A percentile compares a stretch with the other conserved stretches of the same genome.
These are phyloP conservation scores for Talaromyces albobiverticillius DNA, from an alignment of 2,329 filamentous ascomycete species.

Conservation along the genomic window DNA sequence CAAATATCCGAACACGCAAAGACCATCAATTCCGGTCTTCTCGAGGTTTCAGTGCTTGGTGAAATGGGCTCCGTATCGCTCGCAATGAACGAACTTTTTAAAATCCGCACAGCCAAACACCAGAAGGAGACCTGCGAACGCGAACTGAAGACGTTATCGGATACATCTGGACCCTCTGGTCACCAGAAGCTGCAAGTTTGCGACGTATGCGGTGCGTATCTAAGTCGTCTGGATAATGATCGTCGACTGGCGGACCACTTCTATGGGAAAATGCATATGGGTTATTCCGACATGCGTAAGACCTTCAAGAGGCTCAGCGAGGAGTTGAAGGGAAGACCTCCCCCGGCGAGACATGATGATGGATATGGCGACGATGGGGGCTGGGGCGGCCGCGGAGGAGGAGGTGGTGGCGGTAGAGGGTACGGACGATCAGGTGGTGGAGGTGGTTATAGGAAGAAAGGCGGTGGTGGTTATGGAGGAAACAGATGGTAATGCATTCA, in stretches of 20 bases:
- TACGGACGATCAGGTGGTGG: constrained; percentile 38
- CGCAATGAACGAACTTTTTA: constrained; percentile 84
- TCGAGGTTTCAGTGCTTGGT: constrained; percentile 82
- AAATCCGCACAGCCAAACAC: constrained; percentile 74
- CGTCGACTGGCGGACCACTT: constrained; percentile 93
- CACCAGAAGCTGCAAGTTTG: constrained; percentile 99
- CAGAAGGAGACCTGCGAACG: constrained; percentile 80
- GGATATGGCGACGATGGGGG: constrained; percentile 55
- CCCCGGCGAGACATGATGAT: constrained; percentile 56
- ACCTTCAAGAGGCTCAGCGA: constrained; percentile 83
- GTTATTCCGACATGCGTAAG: constrained; percentile 97
- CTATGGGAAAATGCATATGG: constrained; percentile 98
- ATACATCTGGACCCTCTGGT: constrained; percentile 87
- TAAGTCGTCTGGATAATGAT: constrained; percentile 90
- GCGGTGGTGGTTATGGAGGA: constrained; percentile 23
- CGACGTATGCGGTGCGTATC: constrained; percentile 95
- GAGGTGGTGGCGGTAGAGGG: constrained; percentile 41
- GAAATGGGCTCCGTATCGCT: constrained; percentile 76
- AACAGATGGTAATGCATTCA: background rate
- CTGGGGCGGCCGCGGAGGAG: constrained; percentile 51
- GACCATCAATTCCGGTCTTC: constrained; percentile 75
- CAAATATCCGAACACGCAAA: constrained; percentile 75
- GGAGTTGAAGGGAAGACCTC: constrained; percentile 72
- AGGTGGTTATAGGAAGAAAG: constrained; percentile 48
- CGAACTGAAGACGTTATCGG: constrained; percentile 84